Evolutionary conservation across 768 basidiomycete genomes (phyloP).

Genomic region (Lentinula edodes): DNA sequence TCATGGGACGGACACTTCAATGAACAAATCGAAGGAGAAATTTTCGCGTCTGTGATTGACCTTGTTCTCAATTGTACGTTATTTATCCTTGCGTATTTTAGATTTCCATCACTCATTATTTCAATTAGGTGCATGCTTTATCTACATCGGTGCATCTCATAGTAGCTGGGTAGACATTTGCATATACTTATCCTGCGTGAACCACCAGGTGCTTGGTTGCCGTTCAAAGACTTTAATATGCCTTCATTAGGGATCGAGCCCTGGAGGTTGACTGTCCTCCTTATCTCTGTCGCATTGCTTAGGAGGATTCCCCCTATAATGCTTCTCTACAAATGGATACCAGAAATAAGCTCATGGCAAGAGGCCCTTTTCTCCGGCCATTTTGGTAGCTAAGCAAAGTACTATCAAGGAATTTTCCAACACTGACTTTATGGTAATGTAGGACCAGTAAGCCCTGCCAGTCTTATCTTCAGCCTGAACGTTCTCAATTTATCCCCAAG

Average conservation of each 20-base stretch:
- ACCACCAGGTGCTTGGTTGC: conserved; percentile 66
- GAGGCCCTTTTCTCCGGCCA: conserved; percentile 92
- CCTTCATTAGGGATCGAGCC: conserved; percentile 57
- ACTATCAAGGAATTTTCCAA: not conserved
- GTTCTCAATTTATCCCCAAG: conserved; percentile 24
- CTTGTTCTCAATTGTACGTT: conserved; percentile 64
- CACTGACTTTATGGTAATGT: not conserved
- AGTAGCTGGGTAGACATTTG: not conserved
- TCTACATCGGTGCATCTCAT: conserved; percentile 50
- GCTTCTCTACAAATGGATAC: conserved; percentile 75
- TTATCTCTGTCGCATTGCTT: conserved; percentile 62
- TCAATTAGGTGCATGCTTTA: conserved; percentile 47
- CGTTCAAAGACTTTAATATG: conserved; percentile 52
- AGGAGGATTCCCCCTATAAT: conserved; percentile 80
- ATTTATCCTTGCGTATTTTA: too few relatives aligned
- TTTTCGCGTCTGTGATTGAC: conserved; percentile 89
- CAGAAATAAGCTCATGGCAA: conserved; percentile 78
- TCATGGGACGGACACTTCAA: conserved; percentile 90
- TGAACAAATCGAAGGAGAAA: conserved; percentile 72
- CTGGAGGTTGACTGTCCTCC: conserved; percentile 66
- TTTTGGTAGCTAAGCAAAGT: conserved; percentile 50
- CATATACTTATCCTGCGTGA: not conserved
- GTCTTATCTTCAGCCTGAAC: not conserved
- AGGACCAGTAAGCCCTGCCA: conserved; percentile 46
- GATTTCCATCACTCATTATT: not conserved